Evolutionary conservation across 2,329 filamentous ascomycete species (phyloP), one percentile per base, ranked within the genome.

Genomic region (Shiraia bambusicola): DNA sequence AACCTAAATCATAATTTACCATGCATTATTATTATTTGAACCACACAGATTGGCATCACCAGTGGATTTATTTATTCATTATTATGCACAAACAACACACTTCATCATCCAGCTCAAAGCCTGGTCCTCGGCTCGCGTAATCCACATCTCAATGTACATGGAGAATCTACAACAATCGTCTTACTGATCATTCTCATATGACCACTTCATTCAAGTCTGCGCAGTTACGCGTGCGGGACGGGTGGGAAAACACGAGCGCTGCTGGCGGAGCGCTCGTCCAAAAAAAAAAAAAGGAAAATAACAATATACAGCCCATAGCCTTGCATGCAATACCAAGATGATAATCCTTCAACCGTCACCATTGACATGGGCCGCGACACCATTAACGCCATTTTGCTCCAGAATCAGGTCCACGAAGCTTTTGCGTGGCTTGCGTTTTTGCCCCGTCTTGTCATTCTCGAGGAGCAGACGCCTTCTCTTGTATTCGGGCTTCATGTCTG

Each of bases 341-440:
- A 24, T 10, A 9, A 9, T 31, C 28, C 36, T 48, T 58, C 60
- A 63, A 28, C 56, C 56, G 12, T 59, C 56, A 17, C 60, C 57
- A 16, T 61, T 63, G 16, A 61, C 39, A 12, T 35, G 34, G 8
- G 45, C 35, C 13, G 50, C 39, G 17, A 56, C 40, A 24, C 54
- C 52, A 22, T 57, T 62, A 8, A 55, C 34, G 6, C 54, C 51
- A 29, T 59, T 57, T 28, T 59, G 50, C 22, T 52, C 57, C 4
- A 64, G 47, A 3, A 65, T 52, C 36, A 63, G 56, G 33, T 68
- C 63, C 63, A 67, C 63, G 46, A 68, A 67, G 44, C 61, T 68
- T 40, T 67, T 67, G 30, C 61, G 41, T 9, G 63, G 63, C 47
- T 55, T 62, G 35, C 56, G 57, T 31, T 53, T 59, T 47, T 61